Percentiles rank a stretch among this genome's conserved stretches.
phyloP scores from a whole-genome alignment of 495 filamentous ascomycete species.

The Staphylotrichum tortipilum region DNA sequence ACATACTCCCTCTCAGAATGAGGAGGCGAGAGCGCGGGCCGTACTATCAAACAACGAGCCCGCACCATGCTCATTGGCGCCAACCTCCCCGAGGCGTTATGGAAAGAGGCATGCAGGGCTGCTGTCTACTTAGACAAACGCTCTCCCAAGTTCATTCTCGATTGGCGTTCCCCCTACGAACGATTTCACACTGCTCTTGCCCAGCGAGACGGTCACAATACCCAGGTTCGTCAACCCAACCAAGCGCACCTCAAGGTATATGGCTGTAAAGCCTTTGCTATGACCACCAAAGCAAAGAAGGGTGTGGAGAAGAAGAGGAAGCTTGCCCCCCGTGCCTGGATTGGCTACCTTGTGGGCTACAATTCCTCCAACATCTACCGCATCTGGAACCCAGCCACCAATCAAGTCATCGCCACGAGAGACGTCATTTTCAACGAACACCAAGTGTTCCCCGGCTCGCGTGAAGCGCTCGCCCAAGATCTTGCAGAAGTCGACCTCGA shows the following conservation, averaged over 20 bases:
- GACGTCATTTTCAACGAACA: constrained; percentile 6
- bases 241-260: neutral
- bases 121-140: neutral
- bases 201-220: neutral
- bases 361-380: constrained; percentile 24
- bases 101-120: neutral
- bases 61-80: neutral
- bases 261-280: constrained; percentile 8
- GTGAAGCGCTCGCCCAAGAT: too few species aligned
- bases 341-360: constrained; percentile 26
- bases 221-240: constrained; percentile 7
- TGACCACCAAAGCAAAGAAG: constrained; percentile 11
- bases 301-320: constrained; percentile 11
- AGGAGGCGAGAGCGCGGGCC: neutral
- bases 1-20: neutral
- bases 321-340: constrained; percentile 17
- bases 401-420: neutral
- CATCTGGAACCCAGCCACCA: constrained; percentile 17
- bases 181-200: neutral
- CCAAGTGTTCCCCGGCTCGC: neutral
- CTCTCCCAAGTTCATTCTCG: neutral
- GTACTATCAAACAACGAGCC: neutral
- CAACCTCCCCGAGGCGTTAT: neutral
- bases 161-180: constrained; percentile 3
- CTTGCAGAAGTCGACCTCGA: too few species aligned